Conservation (phyloP, 768 basidiomycete genomes). For the Xanthoconium purpureum region DNA sequence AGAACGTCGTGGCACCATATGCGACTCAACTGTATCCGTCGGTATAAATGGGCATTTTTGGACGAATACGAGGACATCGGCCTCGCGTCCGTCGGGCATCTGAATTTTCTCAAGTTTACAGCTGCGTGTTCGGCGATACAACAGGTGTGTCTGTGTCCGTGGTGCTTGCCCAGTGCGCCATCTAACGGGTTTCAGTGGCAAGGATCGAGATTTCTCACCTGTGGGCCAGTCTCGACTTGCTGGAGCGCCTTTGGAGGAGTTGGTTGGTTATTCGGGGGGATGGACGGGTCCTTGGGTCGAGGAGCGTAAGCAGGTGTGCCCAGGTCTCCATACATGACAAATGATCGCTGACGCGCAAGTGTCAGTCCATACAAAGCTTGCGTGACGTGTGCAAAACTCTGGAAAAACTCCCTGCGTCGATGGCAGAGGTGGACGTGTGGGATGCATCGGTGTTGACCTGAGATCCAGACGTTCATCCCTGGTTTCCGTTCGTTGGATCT, state of each 20-base stretch:
- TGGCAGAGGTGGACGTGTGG: constrained; percentile 35
- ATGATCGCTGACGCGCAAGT: neutral
- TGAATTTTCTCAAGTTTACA: constrained; percentile 52
- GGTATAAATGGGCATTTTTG: constrained; percentile 79
- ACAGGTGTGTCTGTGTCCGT: constrained; percentile 28
- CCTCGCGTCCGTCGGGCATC: constrained; percentile 47
- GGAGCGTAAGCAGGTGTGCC: constrained; percentile 44
- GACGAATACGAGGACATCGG: constrained; percentile 54
- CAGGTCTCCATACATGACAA: too few species aligned
- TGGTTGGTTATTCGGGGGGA: constrained; percentile 31
- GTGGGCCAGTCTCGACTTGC: constrained; percentile 45
- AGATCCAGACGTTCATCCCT: constrained; percentile 47
- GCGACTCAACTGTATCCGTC: constrained; percentile 55
- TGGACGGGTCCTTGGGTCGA: constrained; percentile 47
- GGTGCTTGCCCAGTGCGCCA: neutral
- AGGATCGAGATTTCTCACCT: constrained; percentile 43
- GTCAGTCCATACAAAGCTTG: constrained; percentile 42
- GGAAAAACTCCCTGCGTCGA: constrained; percentile 35
- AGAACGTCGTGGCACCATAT: constrained; percentile 49
- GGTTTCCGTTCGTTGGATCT: constrained; percentile 44
- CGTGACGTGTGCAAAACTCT: constrained; percentile 38
- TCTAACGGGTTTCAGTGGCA: neutral
- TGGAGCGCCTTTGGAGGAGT: constrained; percentile 35
- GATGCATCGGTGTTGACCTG: constrained; percentile 42
- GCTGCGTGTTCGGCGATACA: constrained; percentile 37